A percentile compares a stretch with the other conserved stretches of the same genome.
These are phyloP conservation scores for Cenchrus fungigraminus DNA, from an alignment of 176 grass and related monocot genomes.

Conservation along the genomic window DNA sequence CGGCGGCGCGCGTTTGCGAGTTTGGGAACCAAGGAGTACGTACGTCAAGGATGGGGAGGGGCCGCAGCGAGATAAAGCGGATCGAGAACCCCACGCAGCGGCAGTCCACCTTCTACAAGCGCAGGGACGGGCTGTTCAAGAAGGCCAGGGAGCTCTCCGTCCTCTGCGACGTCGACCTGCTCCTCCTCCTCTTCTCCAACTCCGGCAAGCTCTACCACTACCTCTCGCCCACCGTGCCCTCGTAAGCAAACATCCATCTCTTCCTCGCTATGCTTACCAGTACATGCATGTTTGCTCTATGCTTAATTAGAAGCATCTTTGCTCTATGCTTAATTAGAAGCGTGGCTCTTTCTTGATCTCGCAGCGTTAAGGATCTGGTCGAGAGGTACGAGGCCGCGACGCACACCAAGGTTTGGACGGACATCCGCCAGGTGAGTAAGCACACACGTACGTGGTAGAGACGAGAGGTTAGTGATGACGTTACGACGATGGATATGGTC, in stretches of 20 bases:
- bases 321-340: neutral
- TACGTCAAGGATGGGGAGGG: constrained; percentile 63
- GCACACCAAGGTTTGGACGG: constrained; percentile 75
- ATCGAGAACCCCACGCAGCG: constrained; percentile 94
- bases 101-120: constrained; percentile 99
- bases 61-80: constrained; percentile 98
- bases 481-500: too few species aligned
- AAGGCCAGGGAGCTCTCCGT: constrained; percentile 95
- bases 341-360: neutral
- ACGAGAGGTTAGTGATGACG: too few species aligned
- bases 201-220: constrained; percentile 98
- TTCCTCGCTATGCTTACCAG: neutral
- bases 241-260: constrained; percentile 29
- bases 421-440: constrained; percentile 59
- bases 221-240: constrained; percentile 78
- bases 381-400: constrained; percentile 84
- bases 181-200: constrained; percentile 98
- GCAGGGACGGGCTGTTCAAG: constrained; percentile 97
- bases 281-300: neutral
- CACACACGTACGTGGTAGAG: too few species aligned
- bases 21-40: neutral
- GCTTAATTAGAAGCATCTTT: neutral
- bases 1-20: constrained; percentile 36
- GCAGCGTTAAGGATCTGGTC: constrained; percentile 71
- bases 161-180: constrained; percentile 96